Evolutionary conservation across 2,329 filamentous ascomycete genomes (phyloP).

Genomic region (Neopestalotiopsis sp.): DNA sequence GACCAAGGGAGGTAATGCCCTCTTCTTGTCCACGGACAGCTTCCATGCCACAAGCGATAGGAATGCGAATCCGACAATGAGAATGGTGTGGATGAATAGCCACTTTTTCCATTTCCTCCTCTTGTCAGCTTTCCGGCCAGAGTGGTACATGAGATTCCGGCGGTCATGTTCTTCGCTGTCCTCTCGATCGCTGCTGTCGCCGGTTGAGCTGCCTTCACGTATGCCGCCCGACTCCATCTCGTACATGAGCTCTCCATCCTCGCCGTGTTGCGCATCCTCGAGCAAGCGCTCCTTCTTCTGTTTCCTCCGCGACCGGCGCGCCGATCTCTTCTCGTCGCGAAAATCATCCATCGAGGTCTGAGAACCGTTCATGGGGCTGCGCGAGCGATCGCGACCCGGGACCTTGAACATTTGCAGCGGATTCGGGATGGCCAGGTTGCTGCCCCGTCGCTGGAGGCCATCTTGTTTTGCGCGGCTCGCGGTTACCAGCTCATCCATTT

Average conservation of each 20-base stretch:
- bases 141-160: conserved; percentile 53
- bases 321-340: conserved; percentile 54
- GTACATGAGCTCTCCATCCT: conserved; percentile 82
- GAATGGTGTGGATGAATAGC: conserved; percentile 58
- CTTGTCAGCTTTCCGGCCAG: conserved; percentile 53
- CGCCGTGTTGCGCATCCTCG: conserved; percentile 62
- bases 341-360: conserved; percentile 56
- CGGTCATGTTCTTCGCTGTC: conserved; percentile 65
- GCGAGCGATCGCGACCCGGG: conserved; percentile 39
- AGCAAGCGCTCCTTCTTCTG: conserved; percentile 59
- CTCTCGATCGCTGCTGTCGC: conserved; percentile 66
- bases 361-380: conserved; percentile 28
- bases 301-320: conserved; percentile 55
- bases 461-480: conserved; percentile 54
- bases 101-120: conserved; percentile 59
- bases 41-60: conserved; percentile 65
- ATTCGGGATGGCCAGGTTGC: conserved; percentile 55
- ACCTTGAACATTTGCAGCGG: conserved; percentile 50
- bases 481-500: conserved; percentile 66
- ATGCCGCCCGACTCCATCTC: conserved; percentile 75
- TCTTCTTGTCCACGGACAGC: conserved; percentile 54
- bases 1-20: conserved; percentile 42
- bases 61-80: conserved; percentile 60
- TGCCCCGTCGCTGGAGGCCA: conserved; percentile 48
- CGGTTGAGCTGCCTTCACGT: conserved; percentile 69